A percentile compares a stretch with the other conserved stretches of the same genome.
Conservation (phyloP, 345 rosid genomes). For the Bruguiera gymnorhiza region DNA sequence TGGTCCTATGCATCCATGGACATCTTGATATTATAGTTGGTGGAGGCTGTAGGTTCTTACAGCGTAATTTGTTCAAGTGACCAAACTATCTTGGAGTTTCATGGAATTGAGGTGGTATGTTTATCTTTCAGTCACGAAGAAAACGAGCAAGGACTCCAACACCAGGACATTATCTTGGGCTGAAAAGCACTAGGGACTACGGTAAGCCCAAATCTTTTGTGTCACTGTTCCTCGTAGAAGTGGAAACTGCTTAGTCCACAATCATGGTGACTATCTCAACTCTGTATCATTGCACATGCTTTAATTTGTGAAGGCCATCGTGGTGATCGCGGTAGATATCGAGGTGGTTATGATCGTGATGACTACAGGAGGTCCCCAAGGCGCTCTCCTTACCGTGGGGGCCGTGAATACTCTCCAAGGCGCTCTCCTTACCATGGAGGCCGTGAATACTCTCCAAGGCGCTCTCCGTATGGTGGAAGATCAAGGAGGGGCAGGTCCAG, state of each 20-base stretch:
- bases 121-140: constrained; percentile 81
- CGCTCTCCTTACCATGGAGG: constrained; percentile 61
- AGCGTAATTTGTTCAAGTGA: not conserved
- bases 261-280: not conserved
- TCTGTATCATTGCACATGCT: not conserved
- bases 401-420: constrained; percentile 67
- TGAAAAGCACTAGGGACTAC: constrained; percentile 71
- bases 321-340: constrained; percentile 54
- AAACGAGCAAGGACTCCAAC: constrained; percentile 97
- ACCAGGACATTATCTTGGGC: constrained; percentile 97
- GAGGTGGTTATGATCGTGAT: constrained; percentile 48
- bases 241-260: not conserved
- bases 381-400: constrained; percentile 63
- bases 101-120: constrained; percentile 15
- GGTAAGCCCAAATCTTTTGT: constrained; percentile 39
- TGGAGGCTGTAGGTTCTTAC: not conserved
- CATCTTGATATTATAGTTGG: too few species aligned
- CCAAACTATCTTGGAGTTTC: not conserved
- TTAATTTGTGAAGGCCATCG: constrained; percentile 27
- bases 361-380: constrained; percentile 76
- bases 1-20: not conserved
- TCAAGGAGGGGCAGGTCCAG: constrained; percentile 78
- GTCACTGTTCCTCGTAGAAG: not conserved
- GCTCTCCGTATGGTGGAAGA: constrained; percentile 66
- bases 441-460: constrained; percentile 67